These are phyloP conservation scores for Lichtheimia ornata DNA, from an alignment of 371 early-diverging fungal species.

Conservation along the genomic window DNA sequence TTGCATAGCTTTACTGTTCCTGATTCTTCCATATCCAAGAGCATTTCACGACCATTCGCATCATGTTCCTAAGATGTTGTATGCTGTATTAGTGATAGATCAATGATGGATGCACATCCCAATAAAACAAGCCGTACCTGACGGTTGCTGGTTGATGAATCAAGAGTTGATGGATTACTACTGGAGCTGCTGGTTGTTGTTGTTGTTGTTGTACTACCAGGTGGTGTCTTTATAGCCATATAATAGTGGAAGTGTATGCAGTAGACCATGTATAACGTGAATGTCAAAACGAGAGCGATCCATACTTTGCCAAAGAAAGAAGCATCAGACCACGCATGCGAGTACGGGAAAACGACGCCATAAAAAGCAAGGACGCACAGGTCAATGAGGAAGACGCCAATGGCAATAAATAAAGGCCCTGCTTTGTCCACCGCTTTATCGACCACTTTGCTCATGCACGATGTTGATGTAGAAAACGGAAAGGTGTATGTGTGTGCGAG, in stretches of 20 bases:
- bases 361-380: conserved; percentile 52
- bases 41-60: conserved; percentile 29
- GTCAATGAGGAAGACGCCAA: conserved; percentile 54
- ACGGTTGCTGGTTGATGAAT: too few species aligned
- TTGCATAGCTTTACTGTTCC: conserved; percentile 50
- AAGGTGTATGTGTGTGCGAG: neutral
- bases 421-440: conserved; percentile 56
- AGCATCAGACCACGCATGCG: conserved; percentile 28
- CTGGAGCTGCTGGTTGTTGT: too few species aligned
- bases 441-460: conserved; percentile 43
- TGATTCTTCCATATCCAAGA: conserved; percentile 52
- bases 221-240: conserved; percentile 58
- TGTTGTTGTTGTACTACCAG: conserved; percentile 18
- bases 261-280: conserved; percentile 56
- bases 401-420: conserved; percentile 55
- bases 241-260: conserved; percentile 61
- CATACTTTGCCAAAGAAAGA: conserved; percentile 32
- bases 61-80: conserved; percentile 22
- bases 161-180: neutral
- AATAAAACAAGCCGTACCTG: too few species aligned
- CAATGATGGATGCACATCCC: too few species aligned
- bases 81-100: neutral
- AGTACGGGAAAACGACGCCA: conserved; percentile 52
- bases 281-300: conserved; percentile 27
- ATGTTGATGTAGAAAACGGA: neutral